These are phyloP conservation scores for Myxozyma vanderwaltii DNA, from an alignment of 805 yeast genomes.

Conservation along the genomic window DNA sequence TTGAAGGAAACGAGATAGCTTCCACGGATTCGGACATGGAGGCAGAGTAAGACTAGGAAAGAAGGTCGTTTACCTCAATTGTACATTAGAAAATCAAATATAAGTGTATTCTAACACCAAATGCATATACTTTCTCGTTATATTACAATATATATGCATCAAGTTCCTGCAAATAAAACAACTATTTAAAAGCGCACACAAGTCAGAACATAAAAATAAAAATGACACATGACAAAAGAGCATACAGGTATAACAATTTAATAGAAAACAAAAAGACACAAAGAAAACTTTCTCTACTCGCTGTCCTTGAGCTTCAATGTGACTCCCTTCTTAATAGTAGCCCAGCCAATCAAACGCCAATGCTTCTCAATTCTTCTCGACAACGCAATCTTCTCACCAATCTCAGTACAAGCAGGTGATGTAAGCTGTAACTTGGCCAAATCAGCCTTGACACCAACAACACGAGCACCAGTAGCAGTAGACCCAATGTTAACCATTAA, in stretches of 20 bases:
- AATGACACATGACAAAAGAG: background rate
- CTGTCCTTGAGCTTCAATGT: conserved; percentile 28
- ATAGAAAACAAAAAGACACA: background rate
- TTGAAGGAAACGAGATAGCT: conserved; percentile 5
- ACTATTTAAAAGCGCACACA: too few species aligned
- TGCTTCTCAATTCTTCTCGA: conserved; percentile 99
- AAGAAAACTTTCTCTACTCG: background rate
- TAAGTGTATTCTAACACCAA: background rate
- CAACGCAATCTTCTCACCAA: conserved; percentile 96
- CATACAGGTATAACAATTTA: background rate
- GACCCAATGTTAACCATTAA: conserved; percentile 99
- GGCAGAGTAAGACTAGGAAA: too few species aligned
- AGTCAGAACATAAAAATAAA: background rate
- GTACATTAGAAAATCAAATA: background rate
- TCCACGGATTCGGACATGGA: background rate
- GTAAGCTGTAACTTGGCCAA: conserved; percentile 97
- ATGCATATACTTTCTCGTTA: background rate
- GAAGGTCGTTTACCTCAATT: too few species aligned
- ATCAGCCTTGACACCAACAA: conserved; percentile 96
- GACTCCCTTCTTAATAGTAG: conserved; percentile 49
- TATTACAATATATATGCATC: conserved; percentile 11
- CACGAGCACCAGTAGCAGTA: conserved; percentile 99
- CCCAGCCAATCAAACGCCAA: conserved; percentile 99
- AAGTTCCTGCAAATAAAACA: background rate
- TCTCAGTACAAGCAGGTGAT: conserved; percentile 98